Base-by-base conservation (phyloP, 139 green algal genomes). In the Haematococcus lacustris region DNA sequence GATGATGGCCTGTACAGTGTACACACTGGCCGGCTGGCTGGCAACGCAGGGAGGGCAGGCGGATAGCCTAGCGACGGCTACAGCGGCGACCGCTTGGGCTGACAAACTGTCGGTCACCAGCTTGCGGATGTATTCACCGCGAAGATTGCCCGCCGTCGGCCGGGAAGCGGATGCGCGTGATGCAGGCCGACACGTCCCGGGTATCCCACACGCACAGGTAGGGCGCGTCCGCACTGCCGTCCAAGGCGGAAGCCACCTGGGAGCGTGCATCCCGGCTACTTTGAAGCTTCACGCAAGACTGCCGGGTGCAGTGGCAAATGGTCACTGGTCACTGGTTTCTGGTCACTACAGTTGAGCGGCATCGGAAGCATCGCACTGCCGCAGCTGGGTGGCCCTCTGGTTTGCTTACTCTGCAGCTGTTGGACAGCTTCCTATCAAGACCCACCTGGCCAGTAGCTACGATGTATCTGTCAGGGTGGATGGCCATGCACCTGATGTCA, bases 401-500 rank as follows among this genome's bases (percentile, higher is more conserved):
- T 17, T 53, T 53, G 9, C 43, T 17, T 17, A 53, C 43, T 17
- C 43, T 53, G 43, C 9, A 53, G 9, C 43, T n/a, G n/a, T 17
- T 53, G 17, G 17, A 53, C 43, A 9, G 9, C 9, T 28, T 17
- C 43, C 43, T 53, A 53, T 28, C 9, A 9, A 9, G 9, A 9
- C 9, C 51, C 64, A 84, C 75, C 59, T 81, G 67, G 13, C 85
- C 85, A 2, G 82, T 87, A 9, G 85, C 85, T 6, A 88, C 78
- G 3, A 71, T 76, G 51, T 32, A 76, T 35, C 77, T 60, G 57
- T 85, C 71, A 6, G 80, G 82, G 70, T 87, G 83, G 13, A 90
- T 73, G 28, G 75, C 80, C 68, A 91, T 40, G 74, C 82, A 89
- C 13, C 51, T 61, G 74, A 93, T 89, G 77, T 92, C 87, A 66